Evolutionary conservation across 140 eudicot species (phyloP).

Genomic region (Stevia rebaudiana): DNA sequence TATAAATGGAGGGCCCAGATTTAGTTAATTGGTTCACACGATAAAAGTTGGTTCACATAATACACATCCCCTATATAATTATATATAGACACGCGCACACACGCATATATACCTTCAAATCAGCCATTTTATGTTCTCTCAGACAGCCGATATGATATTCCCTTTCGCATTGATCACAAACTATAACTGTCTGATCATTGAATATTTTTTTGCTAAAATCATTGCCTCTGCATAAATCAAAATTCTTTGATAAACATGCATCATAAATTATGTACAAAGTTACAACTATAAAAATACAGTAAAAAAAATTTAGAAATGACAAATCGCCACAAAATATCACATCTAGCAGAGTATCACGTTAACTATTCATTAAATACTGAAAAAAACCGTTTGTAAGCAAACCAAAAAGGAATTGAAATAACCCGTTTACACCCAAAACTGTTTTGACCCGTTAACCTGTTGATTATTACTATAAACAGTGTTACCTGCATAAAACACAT

Average conservation of each 20-base stretch:
- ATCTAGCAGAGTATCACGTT: neutral
- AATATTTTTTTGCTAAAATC: conserved; percentile 71
- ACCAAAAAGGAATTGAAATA: neutral
- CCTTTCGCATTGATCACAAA: conserved; percentile 95
- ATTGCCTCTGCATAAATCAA: conserved; percentile 46
- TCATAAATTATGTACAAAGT: neutral
- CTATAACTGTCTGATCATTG: conserved; percentile 81
- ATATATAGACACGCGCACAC: neutral
- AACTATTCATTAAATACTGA: neutral
- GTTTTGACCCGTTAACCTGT: neutral
- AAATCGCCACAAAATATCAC: neutral
- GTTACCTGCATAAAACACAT: conserved; percentile 87
- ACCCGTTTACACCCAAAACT: neutral
- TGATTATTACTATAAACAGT: neutral
- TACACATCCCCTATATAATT: too few species aligned
- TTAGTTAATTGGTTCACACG: too few species aligned
- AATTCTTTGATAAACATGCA: neutral
- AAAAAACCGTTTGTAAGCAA: neutral
- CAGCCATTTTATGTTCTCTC: conserved; percentile 71
- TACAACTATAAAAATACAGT: too few species aligned
- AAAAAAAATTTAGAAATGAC: too few species aligned
- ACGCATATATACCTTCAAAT: conserved; percentile 61
- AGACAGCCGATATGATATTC: conserved; percentile 94
- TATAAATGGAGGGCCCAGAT: too few species aligned
- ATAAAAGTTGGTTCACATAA: too few species aligned